These are phyloP conservation scores for Wickerhamomyces canadensis DNA, from an alignment of 805 yeast species.

Conservation along the genomic window DNA sequence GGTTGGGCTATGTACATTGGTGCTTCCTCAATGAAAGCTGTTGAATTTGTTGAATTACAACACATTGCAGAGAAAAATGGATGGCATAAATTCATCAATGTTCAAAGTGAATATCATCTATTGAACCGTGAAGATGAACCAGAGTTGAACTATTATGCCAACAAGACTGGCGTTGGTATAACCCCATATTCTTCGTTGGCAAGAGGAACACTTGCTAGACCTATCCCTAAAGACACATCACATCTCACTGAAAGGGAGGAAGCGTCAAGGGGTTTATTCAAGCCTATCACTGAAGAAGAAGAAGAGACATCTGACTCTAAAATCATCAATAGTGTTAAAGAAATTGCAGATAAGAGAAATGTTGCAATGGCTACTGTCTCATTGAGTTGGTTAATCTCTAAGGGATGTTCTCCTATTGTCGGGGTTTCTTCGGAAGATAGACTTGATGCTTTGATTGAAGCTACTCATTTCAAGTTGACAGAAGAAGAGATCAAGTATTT, in stretches of 20 bases:
- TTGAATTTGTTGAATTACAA: conserved; percentile 47
- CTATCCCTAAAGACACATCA: conserved; percentile 20
- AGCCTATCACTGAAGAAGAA: background rate
- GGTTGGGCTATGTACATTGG: conserved; percentile 50
- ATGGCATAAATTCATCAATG: conserved; percentile 50
- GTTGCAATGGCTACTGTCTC: conserved; percentile 49
- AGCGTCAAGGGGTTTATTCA: conserved; percentile 1
- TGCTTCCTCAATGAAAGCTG: conserved; percentile 51
- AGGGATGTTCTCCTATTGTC: conserved; percentile 47
- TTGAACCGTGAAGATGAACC: conserved; percentile 54
- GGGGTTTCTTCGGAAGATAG: conserved; percentile 43
- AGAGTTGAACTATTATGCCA: conserved; percentile 51
- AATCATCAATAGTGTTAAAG: conserved; percentile 44
- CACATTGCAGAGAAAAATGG: conserved; percentile 44
- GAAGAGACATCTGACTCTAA: conserved; percentile 19
- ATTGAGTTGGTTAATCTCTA: conserved; percentile 43
- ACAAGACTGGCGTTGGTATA: conserved; percentile 43
- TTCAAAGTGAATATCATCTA: conserved; percentile 51
- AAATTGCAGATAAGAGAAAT: conserved; percentile 33
- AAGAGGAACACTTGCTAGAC: conserved; percentile 46
- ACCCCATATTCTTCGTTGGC: conserved; percentile 55
- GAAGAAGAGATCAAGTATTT: conserved; percentile 6
- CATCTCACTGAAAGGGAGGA: conserved; percentile 1
- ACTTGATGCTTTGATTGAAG: conserved; percentile 44
- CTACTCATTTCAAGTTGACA: conserved; percentile 32